Evolutionary conservation across 495 filamentous ascomycete genomes (phyloP), one percentile per base, ranked within the genome.

Genomic region (Penicillium chermesinum): DNA sequence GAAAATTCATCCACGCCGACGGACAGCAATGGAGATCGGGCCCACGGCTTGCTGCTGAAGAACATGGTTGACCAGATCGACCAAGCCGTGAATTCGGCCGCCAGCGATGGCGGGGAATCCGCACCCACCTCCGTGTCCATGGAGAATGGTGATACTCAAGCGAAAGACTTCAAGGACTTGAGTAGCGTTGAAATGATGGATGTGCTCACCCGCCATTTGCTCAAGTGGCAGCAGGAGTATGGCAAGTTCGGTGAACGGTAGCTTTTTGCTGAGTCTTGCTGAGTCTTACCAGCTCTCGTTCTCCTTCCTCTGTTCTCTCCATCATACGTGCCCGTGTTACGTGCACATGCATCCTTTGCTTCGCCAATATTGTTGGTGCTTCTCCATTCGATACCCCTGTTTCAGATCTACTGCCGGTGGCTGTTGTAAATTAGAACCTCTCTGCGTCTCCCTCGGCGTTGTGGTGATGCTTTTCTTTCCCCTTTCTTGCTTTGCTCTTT

Each of bases 121-220:
- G 57, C 49, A 5, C 59, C 68, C 14, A 44, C 57, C n/a, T 53
- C 60, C 37, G 60, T 63, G 1, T 64, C 64, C 20, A 61, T 61
- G 42, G 65, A 70, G 10, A 55, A 52, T 22, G 61, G 61, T 35
- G 34, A 54, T 4, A 49, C 32, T 8, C 55, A 58, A 9, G 73
- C 69, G 36, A 77, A 70, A 38, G 71, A 84, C 2, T 90, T 89
- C 62, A 83, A 79, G 45, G 80, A 83, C 18, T 55, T 89, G 40
- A 81, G 71, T 47, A 86, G 82, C 59, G 63, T 87, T 41, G 85
- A 88, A 59, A 90, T 89, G 86, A 90, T 89, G 86, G 86, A 89
- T 62, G 77, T 79, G 53, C 67, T 90, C 61, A 88, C 84, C 22
- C 78, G 84, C 44, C 76, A 86, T 59, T 62, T 90, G 50, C 76